A percentile compares a stretch with the other conserved stretches of the same genome.
Conservation (phyloP, 805 yeast species). For the Henningerozyma blattae region DNA sequence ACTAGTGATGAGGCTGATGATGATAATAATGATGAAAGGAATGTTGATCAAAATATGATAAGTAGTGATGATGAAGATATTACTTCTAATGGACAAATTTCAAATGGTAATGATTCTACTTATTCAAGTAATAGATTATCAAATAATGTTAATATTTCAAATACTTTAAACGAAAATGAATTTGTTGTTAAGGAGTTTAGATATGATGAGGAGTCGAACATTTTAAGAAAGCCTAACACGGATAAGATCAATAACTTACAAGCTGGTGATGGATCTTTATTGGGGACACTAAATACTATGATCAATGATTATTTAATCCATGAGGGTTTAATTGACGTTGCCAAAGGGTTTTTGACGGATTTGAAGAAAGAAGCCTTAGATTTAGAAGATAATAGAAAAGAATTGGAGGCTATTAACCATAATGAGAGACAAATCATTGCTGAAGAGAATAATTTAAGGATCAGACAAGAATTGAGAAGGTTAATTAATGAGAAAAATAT, state of each 20-base stretch:
- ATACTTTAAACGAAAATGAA: neutral
- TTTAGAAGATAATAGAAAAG: conserved; percentile 8
- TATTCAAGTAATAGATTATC: neutral
- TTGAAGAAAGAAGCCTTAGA: conserved; percentile 21
- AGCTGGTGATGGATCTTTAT: conserved; percentile 18
- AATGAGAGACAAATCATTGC: conserved; percentile 20
- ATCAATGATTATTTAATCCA: conserved; percentile 39
- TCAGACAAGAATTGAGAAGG: conserved; percentile 35
- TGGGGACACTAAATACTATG: conserved; percentile 17
- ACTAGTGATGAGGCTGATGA: conserved; percentile 6
- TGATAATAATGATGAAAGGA: conserved; percentile 1
- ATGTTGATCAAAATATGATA: conserved; percentile 18
- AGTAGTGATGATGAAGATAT: conserved; percentile 6
- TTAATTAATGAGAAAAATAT: conserved; percentile 34
- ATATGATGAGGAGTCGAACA: conserved; percentile 5
- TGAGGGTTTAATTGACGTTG: conserved; percentile 44
- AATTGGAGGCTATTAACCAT: conserved; percentile 12
- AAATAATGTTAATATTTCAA: neutral
- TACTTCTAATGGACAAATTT: conserved; percentile 2
- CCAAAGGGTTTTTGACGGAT: conserved; percentile 39
- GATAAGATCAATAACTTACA: conserved; percentile 13
- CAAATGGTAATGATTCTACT: neutral
- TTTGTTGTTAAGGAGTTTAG: neutral
- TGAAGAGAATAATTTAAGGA: conserved; percentile 26
- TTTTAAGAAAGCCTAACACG: conserved; percentile 12